Evolutionary conservation across 1,284 basidiomycete genomes (phyloP).

Genomic region (Trichosporon coremiiforme): DNA sequence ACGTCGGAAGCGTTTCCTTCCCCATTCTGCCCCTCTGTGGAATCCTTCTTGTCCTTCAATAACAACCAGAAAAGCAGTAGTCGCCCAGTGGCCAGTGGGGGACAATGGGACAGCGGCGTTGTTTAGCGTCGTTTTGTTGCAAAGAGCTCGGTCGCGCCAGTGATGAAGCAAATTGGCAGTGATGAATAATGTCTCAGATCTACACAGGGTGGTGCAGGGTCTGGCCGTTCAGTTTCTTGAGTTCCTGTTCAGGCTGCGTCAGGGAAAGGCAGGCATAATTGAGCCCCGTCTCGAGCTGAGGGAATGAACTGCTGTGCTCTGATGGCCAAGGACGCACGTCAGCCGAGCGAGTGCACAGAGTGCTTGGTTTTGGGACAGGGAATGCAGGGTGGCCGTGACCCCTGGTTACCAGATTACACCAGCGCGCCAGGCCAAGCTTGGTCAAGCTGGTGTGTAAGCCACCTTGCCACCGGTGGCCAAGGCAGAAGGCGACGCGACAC

Average conservation of each 20-base stretch:
- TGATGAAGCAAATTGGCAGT: not conserved
- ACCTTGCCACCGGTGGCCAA: conserved; percentile 2
- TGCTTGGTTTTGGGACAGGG: not conserved
- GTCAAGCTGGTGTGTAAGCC: not conserved
- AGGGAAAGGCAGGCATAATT: conserved; percentile 5
- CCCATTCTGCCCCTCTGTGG: no score
- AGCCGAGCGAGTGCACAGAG: not conserved
- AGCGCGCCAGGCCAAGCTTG: not conserved
- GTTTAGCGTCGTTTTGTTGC: not conserved
- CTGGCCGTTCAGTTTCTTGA: no score
- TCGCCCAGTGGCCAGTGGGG: not conserved
- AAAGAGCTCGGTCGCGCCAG: not conserved
- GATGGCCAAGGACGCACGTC: not conserved
- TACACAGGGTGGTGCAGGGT: not conserved
- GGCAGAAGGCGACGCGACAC: not conserved
- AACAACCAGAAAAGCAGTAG: no score
- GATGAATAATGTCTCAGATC: conserved; percentile 17
- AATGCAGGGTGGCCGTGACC: not conserved
- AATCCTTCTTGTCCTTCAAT: no score
- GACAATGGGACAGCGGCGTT: not conserved
- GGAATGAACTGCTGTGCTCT: no score
- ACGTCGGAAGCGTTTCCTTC: not conserved
- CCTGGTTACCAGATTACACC: conserved; percentile 11
- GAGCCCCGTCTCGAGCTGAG: no score
- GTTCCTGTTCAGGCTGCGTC: not conserved